Evolutionary conservation across 106 monocot species (phyloP).

Genomic region (Xerophyta viscosa): DNA sequence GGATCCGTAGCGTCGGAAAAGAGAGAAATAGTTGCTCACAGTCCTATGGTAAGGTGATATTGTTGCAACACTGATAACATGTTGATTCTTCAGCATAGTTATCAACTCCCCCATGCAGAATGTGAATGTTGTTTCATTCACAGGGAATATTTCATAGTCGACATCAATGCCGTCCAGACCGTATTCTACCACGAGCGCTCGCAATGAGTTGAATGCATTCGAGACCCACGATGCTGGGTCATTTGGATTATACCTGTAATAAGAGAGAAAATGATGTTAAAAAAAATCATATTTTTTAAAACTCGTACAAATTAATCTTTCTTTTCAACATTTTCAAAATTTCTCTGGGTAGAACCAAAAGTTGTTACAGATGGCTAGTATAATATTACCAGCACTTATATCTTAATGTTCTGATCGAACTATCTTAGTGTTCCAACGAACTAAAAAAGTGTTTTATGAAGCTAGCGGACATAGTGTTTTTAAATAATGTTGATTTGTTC

Average conservation of each 20-base stretch:
- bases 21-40: conserved; percentile 6
- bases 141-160: conserved; percentile 30
- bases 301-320: too few species aligned
- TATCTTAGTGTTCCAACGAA: too few species aligned
- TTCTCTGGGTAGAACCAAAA: too few species aligned
- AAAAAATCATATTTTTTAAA: too few species aligned
- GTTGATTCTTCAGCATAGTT: conserved; percentile 16
- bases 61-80: conserved; percentile 16
- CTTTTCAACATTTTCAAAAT: too few species aligned
- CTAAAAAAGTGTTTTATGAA: too few species aligned
- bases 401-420: too few species aligned
- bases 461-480: too few species aligned
- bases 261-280: too few species aligned
- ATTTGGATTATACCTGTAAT: conserved; percentile 29
- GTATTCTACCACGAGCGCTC: conserved; percentile 3
- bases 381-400: too few species aligned
- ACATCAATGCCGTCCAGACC: conserved; percentile 33
- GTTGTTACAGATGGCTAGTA: too few species aligned
- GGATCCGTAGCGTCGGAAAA: conserved; percentile 9
- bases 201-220: conserved; percentile 27
- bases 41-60: conserved; percentile 24
- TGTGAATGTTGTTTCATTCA: conserved; percentile 17
- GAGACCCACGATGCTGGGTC: conserved; percentile 11
- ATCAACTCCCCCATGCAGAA: conserved; percentile 34
- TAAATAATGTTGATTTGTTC: too few species aligned